phyloP scores from a whole-genome alignment of 257 asterid genomes.

The Solanum microdontum region DNA sequence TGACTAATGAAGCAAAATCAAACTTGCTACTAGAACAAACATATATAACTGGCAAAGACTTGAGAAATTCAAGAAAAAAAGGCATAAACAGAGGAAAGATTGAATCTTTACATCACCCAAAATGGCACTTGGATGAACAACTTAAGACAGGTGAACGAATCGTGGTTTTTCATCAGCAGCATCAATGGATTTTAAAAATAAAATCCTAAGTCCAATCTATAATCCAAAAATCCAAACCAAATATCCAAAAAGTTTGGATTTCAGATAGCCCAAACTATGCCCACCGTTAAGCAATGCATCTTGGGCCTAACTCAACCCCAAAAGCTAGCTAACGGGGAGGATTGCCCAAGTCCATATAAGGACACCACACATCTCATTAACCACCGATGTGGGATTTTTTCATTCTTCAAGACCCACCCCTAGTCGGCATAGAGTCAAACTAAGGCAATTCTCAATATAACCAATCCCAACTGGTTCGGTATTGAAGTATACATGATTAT shows the following conservation, averaged over 20 bases:
- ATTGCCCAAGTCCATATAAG: not conserved
- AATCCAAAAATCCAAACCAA: not conserved
- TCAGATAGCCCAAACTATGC: not conserved
- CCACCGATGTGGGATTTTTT: not conserved
- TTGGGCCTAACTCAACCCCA: not conserved
- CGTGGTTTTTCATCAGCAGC: slow-evolving; percentile 22
- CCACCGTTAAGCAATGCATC: not conserved
- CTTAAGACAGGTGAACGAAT: slow-evolving; percentile 55
- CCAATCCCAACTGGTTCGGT: not conserved
- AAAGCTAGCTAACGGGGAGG: not conserved
- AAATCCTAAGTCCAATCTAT: not conserved
- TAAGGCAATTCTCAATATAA: not conserved
- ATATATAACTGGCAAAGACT: not conserved
- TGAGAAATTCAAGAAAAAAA: not conserved
- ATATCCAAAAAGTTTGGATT: not conserved
- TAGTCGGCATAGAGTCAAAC: not conserved
- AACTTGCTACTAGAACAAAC: not conserved
- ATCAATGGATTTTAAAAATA: slow-evolving; percentile 7
- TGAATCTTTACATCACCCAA: slow-evolving; percentile 54
- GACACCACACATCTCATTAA: not conserved
- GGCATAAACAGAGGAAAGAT: not conserved
- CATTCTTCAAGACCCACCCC: not conserved
- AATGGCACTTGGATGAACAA: slow-evolving; percentile 61
- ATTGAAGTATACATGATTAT: not conserved
- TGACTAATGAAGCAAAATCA: not conserved